A percentile compares a stretch with the other conserved stretches of the same genome.
phyloP scores from a whole-genome alignment of 1,139 yeast genomes.

The Yamadazyma trypodendri region DNA sequence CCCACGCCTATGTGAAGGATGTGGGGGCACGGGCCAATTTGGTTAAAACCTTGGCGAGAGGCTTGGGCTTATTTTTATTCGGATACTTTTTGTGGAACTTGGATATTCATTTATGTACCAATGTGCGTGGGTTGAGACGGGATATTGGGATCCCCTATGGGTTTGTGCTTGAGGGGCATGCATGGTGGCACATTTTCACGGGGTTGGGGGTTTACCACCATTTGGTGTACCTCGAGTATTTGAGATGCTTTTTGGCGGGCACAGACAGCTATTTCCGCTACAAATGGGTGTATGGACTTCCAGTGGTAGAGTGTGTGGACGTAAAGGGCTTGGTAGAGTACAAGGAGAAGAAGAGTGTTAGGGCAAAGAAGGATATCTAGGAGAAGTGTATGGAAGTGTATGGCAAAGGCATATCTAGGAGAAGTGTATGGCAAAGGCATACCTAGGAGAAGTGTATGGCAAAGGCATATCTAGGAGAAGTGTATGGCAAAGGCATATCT shows the following conservation, averaged over 20 bases:
- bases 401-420: no score
- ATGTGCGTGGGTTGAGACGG: constrained; percentile 63
- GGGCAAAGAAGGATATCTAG: no score
- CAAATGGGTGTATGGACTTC: constrained; percentile 49
- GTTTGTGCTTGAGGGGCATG: constrained; percentile 84
- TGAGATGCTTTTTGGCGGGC: constrained; percentile 60
- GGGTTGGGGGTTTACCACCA: constrained; percentile 65
- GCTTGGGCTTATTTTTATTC: constrained; percentile 60
- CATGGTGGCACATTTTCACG: constrained; percentile 96
- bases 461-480: no score
- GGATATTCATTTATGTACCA: constrained; percentile 78
- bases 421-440: no score
- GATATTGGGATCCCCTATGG: constrained; percentile 83
- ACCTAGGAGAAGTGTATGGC: no score
- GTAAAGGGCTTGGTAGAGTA: constrained; percentile 26
- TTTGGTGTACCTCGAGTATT: constrained; percentile 69
- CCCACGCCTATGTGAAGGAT: constrained; percentile 52
- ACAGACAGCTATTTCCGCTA: constrained; percentile 50
- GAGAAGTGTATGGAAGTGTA: no score
- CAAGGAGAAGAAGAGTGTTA: no score
- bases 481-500: no score
- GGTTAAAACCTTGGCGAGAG: constrained; percentile 54
- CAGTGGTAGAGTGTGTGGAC: constrained; percentile 33
- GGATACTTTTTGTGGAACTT: constrained; percentile 86
- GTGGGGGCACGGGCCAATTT: constrained; percentile 45